Base-by-base conservation (phyloP, 108 stramenopile genomes). In the Epithemia pelagica region DNA sequence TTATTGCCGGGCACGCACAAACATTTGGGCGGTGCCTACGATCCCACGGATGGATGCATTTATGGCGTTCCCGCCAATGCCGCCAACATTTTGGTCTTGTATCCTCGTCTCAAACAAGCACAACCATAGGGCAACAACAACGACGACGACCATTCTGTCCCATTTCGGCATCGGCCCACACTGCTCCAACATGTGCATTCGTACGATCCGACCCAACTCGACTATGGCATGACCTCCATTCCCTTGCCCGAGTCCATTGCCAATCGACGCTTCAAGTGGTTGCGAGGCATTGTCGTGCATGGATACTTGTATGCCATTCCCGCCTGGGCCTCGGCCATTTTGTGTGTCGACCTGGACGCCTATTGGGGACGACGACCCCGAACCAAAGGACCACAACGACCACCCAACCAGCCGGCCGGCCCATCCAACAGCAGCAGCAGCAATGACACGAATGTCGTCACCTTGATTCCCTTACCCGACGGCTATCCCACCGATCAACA, bases 221-320 rank as follows among this genome's bases (percentile, higher is more conserved):
- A 70, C 5, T 85, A 80, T 33, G 24, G 51, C 51, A 51, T 87
- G 54, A 70, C 59, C 22, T 74, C 74, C 2, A 84, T 88, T 65
- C 85, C 87, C 24, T 74, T 88, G 46, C 85, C 87, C 10, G 64
- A 73, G 27, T 62, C 76, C 29, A 71, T 72, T 57, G 70, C 65
- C 2, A 62, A 77, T 27, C 77, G 79, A 3, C 68, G 73, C 59
- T 84, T 85, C 76, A 91, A 91, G 62, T 91, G 90, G 90, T 58
- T 91, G 26, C 81, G 90, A 26, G 90, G 90, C 0, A 82, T 88
- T 52, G 58, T 91, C 19, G 68, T 77, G 19, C 60, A 87, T 76
- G 87, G 85, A 26, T 85, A 75, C 70, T 62, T 91, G 21, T 91
- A 86, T 79, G 90, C 83, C 15, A 91, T 91, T 74, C 87, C 90